phyloP scores from a whole-genome alignment of 495 filamentous ascomycete species.

The Aspergillus indologenus region DNA sequence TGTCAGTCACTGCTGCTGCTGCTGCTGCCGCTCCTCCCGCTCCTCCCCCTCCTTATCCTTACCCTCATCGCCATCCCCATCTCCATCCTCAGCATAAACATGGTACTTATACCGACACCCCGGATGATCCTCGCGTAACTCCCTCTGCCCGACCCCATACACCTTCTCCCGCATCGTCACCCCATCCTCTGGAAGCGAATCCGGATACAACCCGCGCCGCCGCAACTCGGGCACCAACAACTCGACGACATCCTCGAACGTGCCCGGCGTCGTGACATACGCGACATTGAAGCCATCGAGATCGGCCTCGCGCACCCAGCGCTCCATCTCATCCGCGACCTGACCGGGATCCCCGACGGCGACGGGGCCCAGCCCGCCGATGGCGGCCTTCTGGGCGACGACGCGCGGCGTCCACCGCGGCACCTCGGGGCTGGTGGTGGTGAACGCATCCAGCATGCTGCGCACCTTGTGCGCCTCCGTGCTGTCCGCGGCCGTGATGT shows the following conservation, averaged over 20 bases:
- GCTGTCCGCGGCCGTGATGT: conserved; percentile 50
- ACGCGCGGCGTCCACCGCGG: conserved; percentile 50
- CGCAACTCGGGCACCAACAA: conserved; percentile 58
- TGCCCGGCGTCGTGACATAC: conserved; percentile 55
- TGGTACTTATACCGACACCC: conserved; percentile 57
- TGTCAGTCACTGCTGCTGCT: no score
- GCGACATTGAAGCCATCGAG: conserved; percentile 61
- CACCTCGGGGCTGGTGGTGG: conserved; percentile 46
- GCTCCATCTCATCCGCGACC: conserved; percentile 58
- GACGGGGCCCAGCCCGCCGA: conserved; percentile 55
- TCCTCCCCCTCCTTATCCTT: no score
- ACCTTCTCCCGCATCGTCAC: conserved; percentile 59
- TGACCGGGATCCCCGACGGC: conserved; percentile 50
- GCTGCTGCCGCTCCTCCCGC: no score
- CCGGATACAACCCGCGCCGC: conserved; percentile 47
- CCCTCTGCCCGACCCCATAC: conserved; percentile 55
- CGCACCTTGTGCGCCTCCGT: conserved; percentile 51
- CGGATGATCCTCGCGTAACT: conserved; percentile 50
- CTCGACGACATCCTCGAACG: conserved; percentile 62
- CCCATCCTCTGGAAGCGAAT: conserved; percentile 35
- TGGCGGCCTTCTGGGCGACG: conserved; percentile 55
- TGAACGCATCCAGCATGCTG: conserved; percentile 50
- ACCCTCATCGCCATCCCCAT: background rate
- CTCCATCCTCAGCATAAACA: conserved; percentile 50
- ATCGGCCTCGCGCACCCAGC: conserved; percentile 56